Evolutionary conservation across 139 green algal genomes (phyloP).

Genomic region (Haematococcus lacustris): DNA sequence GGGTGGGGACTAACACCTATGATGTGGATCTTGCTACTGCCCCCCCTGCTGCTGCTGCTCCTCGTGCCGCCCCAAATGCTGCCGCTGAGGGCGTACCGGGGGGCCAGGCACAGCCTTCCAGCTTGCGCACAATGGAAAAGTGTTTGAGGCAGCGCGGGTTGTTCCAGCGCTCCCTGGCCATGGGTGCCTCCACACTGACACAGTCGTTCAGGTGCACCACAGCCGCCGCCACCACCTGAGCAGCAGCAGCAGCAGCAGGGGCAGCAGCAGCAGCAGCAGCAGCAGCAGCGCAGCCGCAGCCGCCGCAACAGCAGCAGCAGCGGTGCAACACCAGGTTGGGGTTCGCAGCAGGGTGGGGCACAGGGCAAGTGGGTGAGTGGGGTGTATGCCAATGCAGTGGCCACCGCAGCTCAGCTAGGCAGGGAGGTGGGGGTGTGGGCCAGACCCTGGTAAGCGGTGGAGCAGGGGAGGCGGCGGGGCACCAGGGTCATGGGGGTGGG

Average conservation of each 20-base stretch:
- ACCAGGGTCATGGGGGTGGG: neutral
- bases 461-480: neutral
- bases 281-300: neutral
- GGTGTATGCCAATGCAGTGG: neutral
- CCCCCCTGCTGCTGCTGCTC: too few species aligned
- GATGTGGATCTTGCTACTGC: too few species aligned
- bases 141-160: constrained; percentile 49
- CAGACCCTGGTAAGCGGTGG: neutral
- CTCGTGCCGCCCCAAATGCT: too few species aligned
- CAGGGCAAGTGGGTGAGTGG: neutral
- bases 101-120: constrained; percentile 75
- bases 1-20: too few species aligned
- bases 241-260: neutral
- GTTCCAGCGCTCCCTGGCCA: constrained; percentile 60
- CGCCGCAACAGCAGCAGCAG: neutral
- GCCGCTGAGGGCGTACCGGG: constrained; percentile 8
- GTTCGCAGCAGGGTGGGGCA: neutral
- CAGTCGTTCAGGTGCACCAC: constrained; percentile 57
- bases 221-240: constrained; percentile 67
- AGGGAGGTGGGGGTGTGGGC: neutral
- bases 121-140: constrained; percentile 77
- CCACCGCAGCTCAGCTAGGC: neutral
- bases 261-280: neutral
- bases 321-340: neutral
- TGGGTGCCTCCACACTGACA: constrained; percentile 53